Base-by-base conservation (phyloP, 2,329 filamentous ascomycete species). In the Coniochaeta ligniaria region DNA sequence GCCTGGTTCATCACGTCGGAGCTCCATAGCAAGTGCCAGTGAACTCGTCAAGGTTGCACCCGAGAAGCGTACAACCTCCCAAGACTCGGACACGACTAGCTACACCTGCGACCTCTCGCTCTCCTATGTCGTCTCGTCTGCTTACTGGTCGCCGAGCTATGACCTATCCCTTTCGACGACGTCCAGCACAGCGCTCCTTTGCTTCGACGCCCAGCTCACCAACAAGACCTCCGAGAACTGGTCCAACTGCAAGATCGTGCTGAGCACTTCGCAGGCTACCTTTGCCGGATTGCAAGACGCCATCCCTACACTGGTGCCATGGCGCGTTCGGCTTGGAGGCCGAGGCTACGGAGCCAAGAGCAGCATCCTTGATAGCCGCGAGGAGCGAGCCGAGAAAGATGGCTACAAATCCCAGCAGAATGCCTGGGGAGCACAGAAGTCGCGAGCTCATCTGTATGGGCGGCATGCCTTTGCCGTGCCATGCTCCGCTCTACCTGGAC, bases 181-280 rank as follows among this genome's bases (percentile, higher is more conserved):
- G 0, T 76, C 71, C 22, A 80, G 78, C 57, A 78, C 79, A 0
- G 84, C 78, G 1, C 73, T 73, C 5, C 75, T 89, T 16, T 80
- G 80, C 66, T 89, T 89, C 68, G 83, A 87, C 60, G 85, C 86
- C 1, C 79, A 82, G 64, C 80, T 88, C 59, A 80, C 78, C 60
- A 89, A 89, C 71, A 75, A 75, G 58, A 87, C 84, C 0, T 84
- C 82, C 0, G 86, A 89, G 72, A 83, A 80, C 0, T 89, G 86
- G 86, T 75, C 74, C 33, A 80, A 83, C 70, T 82, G 83, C 69
- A 83, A 80, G 63, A 72, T 89, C 41, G 80, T 79, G 0, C 78
- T 89, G 6, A 88, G 86, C 2, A 88, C 84, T 0, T 87, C 84
- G 0, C 83, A 88, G 66, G 81, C 85, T 3, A 78, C 78, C 6